These are phyloP conservation scores for Boletus reticuloceps DNA, from an alignment of 768 basidiomycete species.

Conservation along the genomic window DNA sequence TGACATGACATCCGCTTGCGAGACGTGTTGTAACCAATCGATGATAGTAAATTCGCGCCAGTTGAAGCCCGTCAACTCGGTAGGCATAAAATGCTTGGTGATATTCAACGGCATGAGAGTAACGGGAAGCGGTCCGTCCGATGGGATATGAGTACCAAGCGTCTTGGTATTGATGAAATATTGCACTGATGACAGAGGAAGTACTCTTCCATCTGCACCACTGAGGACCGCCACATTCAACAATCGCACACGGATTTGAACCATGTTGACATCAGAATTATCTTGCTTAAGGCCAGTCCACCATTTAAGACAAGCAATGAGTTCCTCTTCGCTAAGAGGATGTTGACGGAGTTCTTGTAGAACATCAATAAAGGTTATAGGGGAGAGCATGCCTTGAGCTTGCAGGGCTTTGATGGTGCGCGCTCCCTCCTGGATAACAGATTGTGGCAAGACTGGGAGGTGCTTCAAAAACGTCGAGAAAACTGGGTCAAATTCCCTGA, in stretches of 20 bases:
- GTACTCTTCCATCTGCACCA: conserved; percentile 48
- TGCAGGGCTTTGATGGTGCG: conserved; percentile 61
- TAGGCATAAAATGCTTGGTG: conserved; percentile 48
- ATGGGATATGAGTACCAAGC: conserved; percentile 48
- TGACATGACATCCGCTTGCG: conserved; percentile 42
- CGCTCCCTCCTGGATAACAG: conserved; percentile 54
- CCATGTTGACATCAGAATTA: conserved; percentile 34
- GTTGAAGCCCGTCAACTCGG: conserved; percentile 58
- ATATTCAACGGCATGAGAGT: conserved; percentile 10
- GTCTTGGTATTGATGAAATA: conserved; percentile 68
- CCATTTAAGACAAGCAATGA: conserved; percentile 85
- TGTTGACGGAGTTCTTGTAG: conserved; percentile 69
- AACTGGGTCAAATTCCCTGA: conserved; percentile 62
- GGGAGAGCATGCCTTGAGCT: conserved; percentile 60
- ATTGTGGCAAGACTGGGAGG: conserved; percentile 69
- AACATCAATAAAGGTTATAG: conserved; percentile 81
- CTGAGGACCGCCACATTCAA: conserved; percentile 68
- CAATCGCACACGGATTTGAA: conserved; percentile 55
- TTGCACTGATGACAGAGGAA: conserved; percentile 67
- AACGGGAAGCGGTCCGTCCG: conserved; percentile 10
- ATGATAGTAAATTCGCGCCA: conserved; percentile 77
- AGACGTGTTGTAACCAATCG: conserved; percentile 74
- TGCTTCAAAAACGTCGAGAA: conserved; percentile 75
- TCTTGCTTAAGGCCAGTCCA: conserved; percentile 55
- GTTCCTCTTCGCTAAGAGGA: conserved; percentile 70